A percentile compares a stretch with the other conserved stretches of the same genome.
These are phyloP conservation scores for Sporothrix schenckii DNA, from an alignment of 2,329 filamentous ascomycete species.

Conservation along the genomic window DNA sequence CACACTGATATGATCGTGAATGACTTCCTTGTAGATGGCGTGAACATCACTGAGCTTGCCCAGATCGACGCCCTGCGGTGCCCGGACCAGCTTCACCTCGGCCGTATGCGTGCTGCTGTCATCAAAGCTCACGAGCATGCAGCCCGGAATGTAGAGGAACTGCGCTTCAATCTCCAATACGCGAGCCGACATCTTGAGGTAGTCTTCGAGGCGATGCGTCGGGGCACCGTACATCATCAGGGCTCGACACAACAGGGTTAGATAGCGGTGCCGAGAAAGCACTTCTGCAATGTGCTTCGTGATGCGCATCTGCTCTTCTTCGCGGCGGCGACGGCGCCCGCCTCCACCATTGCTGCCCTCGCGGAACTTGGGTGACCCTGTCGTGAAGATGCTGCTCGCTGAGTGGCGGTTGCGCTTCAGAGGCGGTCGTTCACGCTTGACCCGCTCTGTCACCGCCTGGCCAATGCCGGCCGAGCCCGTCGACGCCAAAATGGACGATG, in stretches of 20 bases:
- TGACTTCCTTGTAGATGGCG: slow-evolving; percentile 79
- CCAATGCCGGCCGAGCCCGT: slow-evolving; percentile 51
- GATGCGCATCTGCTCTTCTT: slow-evolving; percentile 48
- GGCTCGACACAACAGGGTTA: slow-evolving; percentile 80
- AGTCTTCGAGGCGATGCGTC: slow-evolving; percentile 88
- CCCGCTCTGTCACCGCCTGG: slow-evolving; percentile 50
- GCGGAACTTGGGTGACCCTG: slow-evolving; percentile 29
- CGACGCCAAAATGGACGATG: slow-evolving; percentile 56
- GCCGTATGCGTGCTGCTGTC: slow-evolving; percentile 72
- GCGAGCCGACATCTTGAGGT: slow-evolving; percentile 86
- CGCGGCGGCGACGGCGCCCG: slow-evolving; percentile 34
- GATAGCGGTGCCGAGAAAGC: slow-evolving; percentile 77
- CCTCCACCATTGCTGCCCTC: slow-evolving; percentile 34
- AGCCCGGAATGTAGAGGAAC: slow-evolving; percentile 86
- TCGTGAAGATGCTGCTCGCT: slow-evolving; percentile 31
- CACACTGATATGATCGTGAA: slow-evolving; percentile 73
- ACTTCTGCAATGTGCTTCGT: slow-evolving; percentile 67
- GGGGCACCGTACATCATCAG: slow-evolving; percentile 90
- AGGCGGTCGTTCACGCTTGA: slow-evolving; percentile 44
- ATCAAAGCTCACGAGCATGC: slow-evolving; percentile 93
- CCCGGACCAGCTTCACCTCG: slow-evolving; percentile 75
- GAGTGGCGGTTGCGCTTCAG: slow-evolving; percentile 35
- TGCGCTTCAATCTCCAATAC: slow-evolving; percentile 87
- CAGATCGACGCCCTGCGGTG: slow-evolving; percentile 70
- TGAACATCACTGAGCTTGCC: slow-evolving; percentile 74